phyloP scores from a whole-genome alignment of 441 rosid genomes.

The Omphalea diandra region DNA sequence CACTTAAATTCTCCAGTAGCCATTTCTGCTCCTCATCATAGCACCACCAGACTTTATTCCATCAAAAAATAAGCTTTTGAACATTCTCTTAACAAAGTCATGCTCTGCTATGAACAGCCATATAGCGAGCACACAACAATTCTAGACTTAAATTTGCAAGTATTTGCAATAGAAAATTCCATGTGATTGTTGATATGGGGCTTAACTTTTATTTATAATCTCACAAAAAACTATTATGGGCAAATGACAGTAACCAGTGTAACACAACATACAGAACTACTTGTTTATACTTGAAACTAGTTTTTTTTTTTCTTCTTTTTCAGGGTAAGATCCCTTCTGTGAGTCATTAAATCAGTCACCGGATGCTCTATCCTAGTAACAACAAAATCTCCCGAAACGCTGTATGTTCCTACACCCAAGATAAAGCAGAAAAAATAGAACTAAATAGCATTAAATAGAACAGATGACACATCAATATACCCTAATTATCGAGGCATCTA shows the following conservation, averaged over 20 bases:
- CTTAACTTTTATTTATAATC: not conserved
- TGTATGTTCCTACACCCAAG: constrained; percentile 16
- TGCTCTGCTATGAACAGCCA: no score
- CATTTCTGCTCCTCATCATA: no score
- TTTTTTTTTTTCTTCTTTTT: no score
- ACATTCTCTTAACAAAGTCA: no score
- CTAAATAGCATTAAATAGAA: no score
- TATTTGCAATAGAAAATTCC: no score
- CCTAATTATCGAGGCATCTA: constrained; percentile 18
- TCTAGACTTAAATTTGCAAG: not conserved
- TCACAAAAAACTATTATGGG: not conserved
- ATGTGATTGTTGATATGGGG: not conserved
- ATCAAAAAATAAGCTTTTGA: no score
- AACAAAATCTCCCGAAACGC: constrained; percentile 20
- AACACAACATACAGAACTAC: constrained; percentile 7
- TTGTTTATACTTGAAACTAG: constrained; percentile 7
- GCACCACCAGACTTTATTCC: no score
- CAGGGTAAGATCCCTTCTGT: not conserved
- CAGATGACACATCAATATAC: constrained; percentile 21
- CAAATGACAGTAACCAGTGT: not conserved
- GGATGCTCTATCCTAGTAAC: constrained; percentile 7
- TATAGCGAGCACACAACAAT: no score
- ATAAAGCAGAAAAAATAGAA: no score
- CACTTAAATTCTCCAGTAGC: no score
- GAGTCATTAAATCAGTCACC: constrained; percentile 1